A percentile compares a stretch with the other conserved stretches of the same genome.
These are phyloP conservation scores for Eurotiales sp. DNA, from an alignment of 2,329 filamentous ascomycete genomes.

Conservation along the genomic window DNA sequence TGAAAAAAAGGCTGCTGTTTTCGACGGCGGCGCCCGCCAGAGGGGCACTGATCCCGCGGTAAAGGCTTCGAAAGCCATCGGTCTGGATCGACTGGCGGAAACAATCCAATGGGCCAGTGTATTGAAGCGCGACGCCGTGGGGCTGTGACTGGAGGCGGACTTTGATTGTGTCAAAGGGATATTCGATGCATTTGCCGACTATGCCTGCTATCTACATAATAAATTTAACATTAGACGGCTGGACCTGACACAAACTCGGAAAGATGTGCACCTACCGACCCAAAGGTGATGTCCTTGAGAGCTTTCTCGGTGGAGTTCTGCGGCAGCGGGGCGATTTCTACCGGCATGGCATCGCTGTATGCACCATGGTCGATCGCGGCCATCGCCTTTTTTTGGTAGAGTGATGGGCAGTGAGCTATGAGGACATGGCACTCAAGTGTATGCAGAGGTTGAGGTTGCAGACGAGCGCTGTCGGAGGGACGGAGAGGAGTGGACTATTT, in stretches of 20 bases:
- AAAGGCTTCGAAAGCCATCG: slow-evolving; percentile 78
- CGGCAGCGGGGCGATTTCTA: slow-evolving; percentile 38
- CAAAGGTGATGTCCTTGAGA: slow-evolving; percentile 81
- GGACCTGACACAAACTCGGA: slow-evolving; percentile 15
- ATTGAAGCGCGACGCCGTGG: slow-evolving; percentile 73
- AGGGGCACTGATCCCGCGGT: slow-evolving; percentile 89
- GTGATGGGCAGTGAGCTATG: too few species aligned
- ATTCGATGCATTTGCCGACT: slow-evolving; percentile 93
- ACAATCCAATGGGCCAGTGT: slow-evolving; percentile 85
- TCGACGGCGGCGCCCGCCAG: slow-evolving; percentile 87
- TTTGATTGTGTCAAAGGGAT: slow-evolving; percentile 98
- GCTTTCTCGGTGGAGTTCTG: slow-evolving; percentile 60
- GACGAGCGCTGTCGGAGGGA: background rate
- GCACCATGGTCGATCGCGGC: slow-evolving; percentile 36
- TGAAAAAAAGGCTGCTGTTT: slow-evolving; percentile 89
- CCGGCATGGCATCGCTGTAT: slow-evolving; percentile 36
- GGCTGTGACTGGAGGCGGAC: slow-evolving; percentile 96
- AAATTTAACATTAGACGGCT: too few species aligned
- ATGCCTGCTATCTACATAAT: slow-evolving; percentile 72
- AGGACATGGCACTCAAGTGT: slow-evolving; percentile 20
- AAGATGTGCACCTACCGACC: slow-evolving; percentile 61
- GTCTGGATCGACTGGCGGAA: slow-evolving; percentile 78
- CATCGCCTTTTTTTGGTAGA: too few species aligned
- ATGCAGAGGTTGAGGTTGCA: background rate
- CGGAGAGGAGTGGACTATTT: slow-evolving; percentile 5